A percentile compares a stretch with the other conserved stretches of the same genome.
Conservation (phyloP, 179 eudicot genomes). For the Silene noctiflora region DNA sequence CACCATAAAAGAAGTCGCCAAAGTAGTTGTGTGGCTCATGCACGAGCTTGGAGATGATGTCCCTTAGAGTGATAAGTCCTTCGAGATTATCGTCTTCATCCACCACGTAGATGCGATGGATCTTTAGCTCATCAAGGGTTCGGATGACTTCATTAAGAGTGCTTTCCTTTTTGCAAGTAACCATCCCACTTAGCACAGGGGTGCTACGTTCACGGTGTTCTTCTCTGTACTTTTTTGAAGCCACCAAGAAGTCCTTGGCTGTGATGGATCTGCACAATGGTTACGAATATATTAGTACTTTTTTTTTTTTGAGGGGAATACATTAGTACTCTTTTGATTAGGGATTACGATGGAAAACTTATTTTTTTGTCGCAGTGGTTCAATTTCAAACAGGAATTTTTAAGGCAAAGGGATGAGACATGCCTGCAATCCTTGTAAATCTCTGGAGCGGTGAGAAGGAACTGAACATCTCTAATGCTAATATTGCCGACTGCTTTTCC, state of each 20-base stretch:
- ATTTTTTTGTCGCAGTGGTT: too few species aligned
- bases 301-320: too few species aligned
- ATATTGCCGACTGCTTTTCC: slow-evolving; percentile 90
- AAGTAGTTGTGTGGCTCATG: slow-evolving; percentile 90
- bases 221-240: slow-evolving; percentile 61
- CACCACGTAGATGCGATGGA: slow-evolving; percentile 78
- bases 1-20: slow-evolving; percentile 94
- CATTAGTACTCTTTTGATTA: background rate
- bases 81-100: slow-evolving; percentile 63
- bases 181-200: slow-evolving; percentile 50
- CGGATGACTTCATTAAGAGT: slow-evolving; percentile 66
- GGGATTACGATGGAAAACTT: too few species aligned
- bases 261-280: slow-evolving; percentile 69
- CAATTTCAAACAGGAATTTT: too few species aligned
- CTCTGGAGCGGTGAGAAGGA: slow-evolving; percentile 74
- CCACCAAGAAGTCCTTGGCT: slow-evolving; percentile 75
- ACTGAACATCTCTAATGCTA: slow-evolving; percentile 89
- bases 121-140: slow-evolving; percentile 66
- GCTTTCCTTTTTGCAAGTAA: slow-evolving; percentile 56
- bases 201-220: slow-evolving; percentile 41
- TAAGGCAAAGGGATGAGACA: background rate
- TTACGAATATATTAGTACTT: background rate
- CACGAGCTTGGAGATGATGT: slow-evolving; percentile 91
- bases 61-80: slow-evolving; percentile 86
- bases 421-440: slow-evolving; percentile 88